Evolutionary conservation across 164 flowering plant genomes (phyloP).

Genomic region (Annona cherimola): DNA sequence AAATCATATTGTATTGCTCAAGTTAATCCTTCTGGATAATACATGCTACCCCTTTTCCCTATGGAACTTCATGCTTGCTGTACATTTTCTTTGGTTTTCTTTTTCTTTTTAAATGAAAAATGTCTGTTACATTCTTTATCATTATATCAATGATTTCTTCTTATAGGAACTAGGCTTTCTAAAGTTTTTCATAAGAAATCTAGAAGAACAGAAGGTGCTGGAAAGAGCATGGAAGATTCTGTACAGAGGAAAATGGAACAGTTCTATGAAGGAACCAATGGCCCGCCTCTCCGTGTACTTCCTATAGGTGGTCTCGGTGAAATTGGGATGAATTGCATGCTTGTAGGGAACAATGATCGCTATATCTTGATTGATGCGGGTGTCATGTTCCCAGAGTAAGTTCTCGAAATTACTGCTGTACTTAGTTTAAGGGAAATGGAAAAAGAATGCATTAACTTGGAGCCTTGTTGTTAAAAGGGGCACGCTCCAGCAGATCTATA

Average conservation of each 20-base stretch:
- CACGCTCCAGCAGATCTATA: too few species aligned
- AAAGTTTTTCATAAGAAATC: conserved; percentile 41
- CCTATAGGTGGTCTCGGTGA: conserved; percentile 99
- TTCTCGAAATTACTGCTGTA: conserved; percentile 8
- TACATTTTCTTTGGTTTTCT: not conserved
- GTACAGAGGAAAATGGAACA: conserved; percentile 90
- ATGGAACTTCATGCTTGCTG: too few species aligned
- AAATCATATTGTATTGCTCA: not conserved
- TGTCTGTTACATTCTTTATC: not conserved
- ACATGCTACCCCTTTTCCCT: too few species aligned
- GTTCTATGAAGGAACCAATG: conserved; percentile 87
- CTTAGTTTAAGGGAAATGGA: too few species aligned
- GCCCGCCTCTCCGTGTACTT: conserved; percentile 93
- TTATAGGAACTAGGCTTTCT: conserved; percentile 47
- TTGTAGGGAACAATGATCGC: conserved; percentile 92
- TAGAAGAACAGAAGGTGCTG: conserved; percentile 63
- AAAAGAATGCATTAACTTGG: not conserved
- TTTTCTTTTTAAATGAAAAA: not conserved
- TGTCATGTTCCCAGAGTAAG: conserved; percentile 98
- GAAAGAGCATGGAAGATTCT: conserved; percentile 91
- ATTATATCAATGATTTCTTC: not conserved
- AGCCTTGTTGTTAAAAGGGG: not conserved
- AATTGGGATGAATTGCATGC: conserved; percentile 99
- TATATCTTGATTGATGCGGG: conserved; percentile 98
- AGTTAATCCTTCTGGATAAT: not conserved